Conservation (phyloP, 768 basidiomycete genomes). For the Solioccasus polychromus region DNA sequence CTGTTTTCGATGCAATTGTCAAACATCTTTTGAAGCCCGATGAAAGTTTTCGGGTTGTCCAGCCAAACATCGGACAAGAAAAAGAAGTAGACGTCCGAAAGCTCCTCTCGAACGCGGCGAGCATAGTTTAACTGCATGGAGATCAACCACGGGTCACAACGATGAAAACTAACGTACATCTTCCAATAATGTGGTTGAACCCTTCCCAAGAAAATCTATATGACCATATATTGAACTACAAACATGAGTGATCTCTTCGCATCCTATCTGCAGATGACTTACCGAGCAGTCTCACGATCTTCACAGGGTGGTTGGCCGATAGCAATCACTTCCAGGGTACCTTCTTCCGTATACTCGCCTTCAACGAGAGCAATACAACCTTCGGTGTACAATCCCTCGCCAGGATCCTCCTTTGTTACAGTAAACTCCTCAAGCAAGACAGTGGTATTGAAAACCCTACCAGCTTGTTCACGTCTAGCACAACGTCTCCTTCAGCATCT, state of each 20-base stretch:
- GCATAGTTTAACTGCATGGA: conserved; percentile 56
- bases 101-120: conserved; percentile 61
- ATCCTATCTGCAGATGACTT: conserved; percentile 16
- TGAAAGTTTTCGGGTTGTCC: conserved; percentile 80
- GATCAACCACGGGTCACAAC: not conserved
- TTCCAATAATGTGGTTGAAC: conserved; percentile 84
- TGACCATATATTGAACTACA: conserved; percentile 90
- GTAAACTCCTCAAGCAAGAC: conserved; percentile 11
- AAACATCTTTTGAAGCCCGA: conserved; percentile 80
- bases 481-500: conserved; percentile 88
- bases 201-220: conserved; percentile 95
- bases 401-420: conserved; percentile 68
- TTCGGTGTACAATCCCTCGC: conserved; percentile 94
- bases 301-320: conserved; percentile 98
- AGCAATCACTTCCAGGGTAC: conserved; percentile 82
- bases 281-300: conserved; percentile 80
- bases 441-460: conserved; percentile 38
- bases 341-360: conserved; percentile 94
- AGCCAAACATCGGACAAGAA: conserved; percentile 96
- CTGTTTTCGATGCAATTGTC: conserved; percentile 85
- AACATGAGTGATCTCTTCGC: conserved; percentile 7
- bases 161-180: conserved; percentile 56
- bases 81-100: conserved; percentile 81
- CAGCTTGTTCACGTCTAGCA: conserved; percentile 82
- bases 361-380: conserved; percentile 94